A percentile compares a stretch with the other conserved stretches of the same genome.
phyloP scores from a whole-genome alignment of 305 asterid species.

The Striga hermonthica region DNA sequence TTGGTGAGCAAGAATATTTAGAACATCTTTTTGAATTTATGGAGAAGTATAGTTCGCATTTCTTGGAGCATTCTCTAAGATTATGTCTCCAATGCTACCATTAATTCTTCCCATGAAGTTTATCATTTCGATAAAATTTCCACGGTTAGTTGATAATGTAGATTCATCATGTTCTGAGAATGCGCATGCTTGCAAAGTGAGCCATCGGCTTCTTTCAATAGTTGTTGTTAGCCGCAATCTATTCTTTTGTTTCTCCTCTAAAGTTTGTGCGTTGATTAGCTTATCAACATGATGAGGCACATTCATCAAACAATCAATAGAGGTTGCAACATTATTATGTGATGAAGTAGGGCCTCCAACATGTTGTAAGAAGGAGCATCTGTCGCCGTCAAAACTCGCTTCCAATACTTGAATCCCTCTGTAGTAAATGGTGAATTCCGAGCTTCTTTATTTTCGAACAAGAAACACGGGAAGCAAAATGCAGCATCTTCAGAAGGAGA shows the following conservation, averaged over 20 bases:
- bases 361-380: background rate
- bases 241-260: background rate
- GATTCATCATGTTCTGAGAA: constrained; percentile 17
- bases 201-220: constrained; percentile 1
- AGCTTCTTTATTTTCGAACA: background rate
- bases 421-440: background rate
- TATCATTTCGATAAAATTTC: constrained; percentile 1
- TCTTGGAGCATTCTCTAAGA: background rate
- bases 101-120: constrained; percentile 1
- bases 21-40: too few relatives aligned
- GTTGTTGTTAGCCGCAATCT: background rate
- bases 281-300: background rate
- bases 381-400: background rate
- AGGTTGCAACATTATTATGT: background rate
- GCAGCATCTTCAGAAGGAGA: background rate
- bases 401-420: background rate
- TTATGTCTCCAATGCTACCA: background rate
- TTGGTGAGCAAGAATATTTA: too few relatives aligned
- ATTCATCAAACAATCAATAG: background rate
- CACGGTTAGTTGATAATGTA: constrained; percentile 1
- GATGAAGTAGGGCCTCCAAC: background rate
- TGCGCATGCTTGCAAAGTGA: background rate
- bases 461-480: background rate
- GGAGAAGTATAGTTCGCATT: too few relatives aligned
- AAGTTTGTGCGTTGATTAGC: background rate